Percentiles rank a stretch among this genome's conserved stretches.
phyloP scores from a whole-genome alignment of 768 basidiomycete species.

The Naganishia randhawae region DNA sequence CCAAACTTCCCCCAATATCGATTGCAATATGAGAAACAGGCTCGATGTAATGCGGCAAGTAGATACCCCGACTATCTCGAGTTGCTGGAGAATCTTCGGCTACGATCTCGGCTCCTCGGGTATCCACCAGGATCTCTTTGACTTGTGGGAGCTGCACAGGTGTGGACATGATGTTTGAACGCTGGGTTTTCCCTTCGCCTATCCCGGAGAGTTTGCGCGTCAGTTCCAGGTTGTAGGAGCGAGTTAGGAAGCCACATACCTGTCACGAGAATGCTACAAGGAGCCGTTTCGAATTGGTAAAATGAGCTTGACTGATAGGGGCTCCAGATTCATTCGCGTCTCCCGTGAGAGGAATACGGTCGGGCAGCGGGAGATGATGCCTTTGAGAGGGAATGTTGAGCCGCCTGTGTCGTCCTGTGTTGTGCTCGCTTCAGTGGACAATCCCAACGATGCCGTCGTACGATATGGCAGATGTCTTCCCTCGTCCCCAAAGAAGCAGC shows the following conservation, averaged over 20 bases:
- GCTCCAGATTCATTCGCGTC: background rate
- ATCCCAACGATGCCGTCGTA: background rate
- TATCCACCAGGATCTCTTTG: constrained; percentile 88
- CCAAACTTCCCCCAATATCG: constrained; percentile 93
- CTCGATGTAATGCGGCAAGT: constrained; percentile 95
- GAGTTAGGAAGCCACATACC: background rate
- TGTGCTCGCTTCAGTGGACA: background rate
- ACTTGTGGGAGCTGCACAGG: constrained; percentile 63
- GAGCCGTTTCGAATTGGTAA: background rate
- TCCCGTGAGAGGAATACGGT: background rate
- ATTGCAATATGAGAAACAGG: constrained; percentile 96
- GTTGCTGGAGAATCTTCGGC: constrained; percentile 85
- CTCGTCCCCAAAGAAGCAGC: background rate
- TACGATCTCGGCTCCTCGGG: constrained; percentile 85
- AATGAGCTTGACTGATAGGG: background rate
- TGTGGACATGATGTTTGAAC: constrained; percentile 36
- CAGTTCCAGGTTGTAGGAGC: background rate
- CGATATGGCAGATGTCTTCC: background rate
- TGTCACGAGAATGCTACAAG: background rate
- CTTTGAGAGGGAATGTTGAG: background rate
- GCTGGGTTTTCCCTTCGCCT: background rate
- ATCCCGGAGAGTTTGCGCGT: background rate
- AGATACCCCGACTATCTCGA: constrained; percentile 89
- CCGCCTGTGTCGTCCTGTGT: background rate
- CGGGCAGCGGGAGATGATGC: background rate